These are phyloP conservation scores for Stephania japonica DNA, from an alignment of 164 flowering plant genomes.

Conservation along the genomic window DNA sequence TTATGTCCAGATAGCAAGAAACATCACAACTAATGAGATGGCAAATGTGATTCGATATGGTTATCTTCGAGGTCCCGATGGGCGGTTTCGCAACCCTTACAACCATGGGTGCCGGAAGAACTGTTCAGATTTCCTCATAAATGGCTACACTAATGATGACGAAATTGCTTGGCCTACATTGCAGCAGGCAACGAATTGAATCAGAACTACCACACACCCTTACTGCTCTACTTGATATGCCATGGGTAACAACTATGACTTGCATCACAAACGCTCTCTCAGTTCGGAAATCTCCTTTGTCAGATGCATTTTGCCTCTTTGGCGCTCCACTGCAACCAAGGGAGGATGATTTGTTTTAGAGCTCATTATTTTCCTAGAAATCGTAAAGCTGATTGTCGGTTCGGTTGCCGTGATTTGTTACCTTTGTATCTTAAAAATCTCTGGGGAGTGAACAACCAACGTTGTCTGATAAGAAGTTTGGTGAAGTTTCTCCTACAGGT, in stretches of 20 bases:
- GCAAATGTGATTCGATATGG: constrained; percentile 76
- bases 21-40: constrained; percentile 87
- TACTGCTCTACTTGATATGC: background rate
- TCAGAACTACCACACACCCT: background rate
- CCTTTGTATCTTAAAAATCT: background rate
- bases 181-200: constrained; percentile 38
- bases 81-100: constrained; percentile 81
- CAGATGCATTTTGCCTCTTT: background rate
- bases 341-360: background rate
- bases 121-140: constrained; percentile 75
- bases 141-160: constrained; percentile 67
- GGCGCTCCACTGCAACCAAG: background rate
- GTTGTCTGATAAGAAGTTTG: background rate
- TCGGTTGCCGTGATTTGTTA: background rate
- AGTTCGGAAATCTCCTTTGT: background rate
- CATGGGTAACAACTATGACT: background rate
- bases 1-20: constrained; percentile 73
- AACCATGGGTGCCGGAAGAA: constrained; percentile 86
- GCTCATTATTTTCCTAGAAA: too few relatives aligned
- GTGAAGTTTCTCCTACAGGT: background rate
- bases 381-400: too few relatives aligned
- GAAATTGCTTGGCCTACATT: constrained; percentile 73
- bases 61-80: constrained; percentile 87
- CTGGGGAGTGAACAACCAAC: too few relatives aligned
- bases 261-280: background rate